Percentiles rank a stretch among this genome's conserved stretches.
Conservation (phyloP, 345 rosid genomes). For the Murraya koenigii region DNA sequence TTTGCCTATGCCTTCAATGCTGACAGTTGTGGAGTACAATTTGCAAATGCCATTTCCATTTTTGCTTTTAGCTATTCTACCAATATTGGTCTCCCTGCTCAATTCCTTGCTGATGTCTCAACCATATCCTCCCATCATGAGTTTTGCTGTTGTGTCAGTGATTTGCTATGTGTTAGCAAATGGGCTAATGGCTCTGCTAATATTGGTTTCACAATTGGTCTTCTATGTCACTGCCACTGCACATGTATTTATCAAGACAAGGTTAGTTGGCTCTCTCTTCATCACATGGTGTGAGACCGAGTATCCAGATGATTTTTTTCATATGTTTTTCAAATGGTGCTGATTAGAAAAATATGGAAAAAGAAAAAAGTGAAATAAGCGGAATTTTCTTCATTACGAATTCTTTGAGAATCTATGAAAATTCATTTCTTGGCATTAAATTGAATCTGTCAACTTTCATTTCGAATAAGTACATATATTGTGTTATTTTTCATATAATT, state of each 20-base stretch:
- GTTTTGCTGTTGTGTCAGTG: constrained; percentile 58
- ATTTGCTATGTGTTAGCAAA: constrained; percentile 77
- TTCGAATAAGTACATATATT: neutral
- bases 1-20: constrained; percentile 67
- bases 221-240: constrained; percentile 70
- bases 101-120: constrained; percentile 60
- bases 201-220: constrained; percentile 58
- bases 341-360: neutral
- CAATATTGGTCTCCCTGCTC: constrained; percentile 53
- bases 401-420: neutral
- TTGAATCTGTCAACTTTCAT: neutral
- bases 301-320: neutral
- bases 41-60: constrained; percentile 76
- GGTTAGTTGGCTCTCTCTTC: constrained; percentile 42
- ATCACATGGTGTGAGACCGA: neutral
- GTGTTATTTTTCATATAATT: neutral
- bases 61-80: constrained; percentile 51
- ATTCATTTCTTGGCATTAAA: neutral
- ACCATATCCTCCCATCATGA: constrained; percentile 66
- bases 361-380: neutral
- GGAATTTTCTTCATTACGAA: neutral
- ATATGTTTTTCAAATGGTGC: neutral
- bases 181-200: constrained; percentile 53
- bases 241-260: constrained; percentile 61
- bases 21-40: constrained; percentile 74